These are phyloP conservation scores for Suhomyces choctaworum DNA, from an alignment of 1,139 yeast species.

Conservation along the genomic window DNA sequence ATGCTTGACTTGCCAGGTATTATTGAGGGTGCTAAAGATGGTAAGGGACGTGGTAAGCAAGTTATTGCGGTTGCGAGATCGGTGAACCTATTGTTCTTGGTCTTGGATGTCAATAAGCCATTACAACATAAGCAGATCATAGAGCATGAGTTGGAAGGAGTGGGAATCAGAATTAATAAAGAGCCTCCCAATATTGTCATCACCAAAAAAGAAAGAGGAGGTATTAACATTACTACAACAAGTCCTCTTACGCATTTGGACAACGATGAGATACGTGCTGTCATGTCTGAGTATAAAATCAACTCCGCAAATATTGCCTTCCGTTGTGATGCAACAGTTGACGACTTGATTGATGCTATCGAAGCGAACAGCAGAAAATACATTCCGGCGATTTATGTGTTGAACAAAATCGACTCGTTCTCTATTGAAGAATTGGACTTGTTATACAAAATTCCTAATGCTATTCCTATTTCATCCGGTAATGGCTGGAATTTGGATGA, in stretches of 20 bases:
- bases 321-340: slow-evolving; percentile 96
- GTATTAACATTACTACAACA: slow-evolving; percentile 88
- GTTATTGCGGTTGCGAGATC: slow-evolving; percentile 98
- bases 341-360: slow-evolving; percentile 89
- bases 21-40: slow-evolving; percentile 98
- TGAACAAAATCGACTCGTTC: slow-evolving; percentile 93
- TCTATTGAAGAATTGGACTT: slow-evolving; percentile 91
- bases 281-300: slow-evolving; percentile 90
- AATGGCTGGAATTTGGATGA: slow-evolving; percentile 97
- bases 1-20: slow-evolving; percentile 98
- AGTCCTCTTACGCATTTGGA: slow-evolving; percentile 90
- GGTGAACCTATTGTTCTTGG: slow-evolving; percentile 88
- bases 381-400: slow-evolving; percentile 91
- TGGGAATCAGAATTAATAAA: slow-evolving; percentile 92
- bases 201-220: slow-evolving; percentile 93
- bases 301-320: slow-evolving; percentile 97
- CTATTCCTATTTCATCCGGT: slow-evolving; percentile 95
- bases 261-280: slow-evolving; percentile 91
- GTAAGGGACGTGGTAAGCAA: slow-evolving; percentile 98
- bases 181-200: slow-evolving; percentile 89
- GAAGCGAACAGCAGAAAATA: slow-evolving; percentile 89
- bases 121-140: slow-evolving; percentile 89
- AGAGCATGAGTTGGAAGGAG: slow-evolving; percentile 94
- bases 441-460: slow-evolving; percentile 88
- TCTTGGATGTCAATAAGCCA: slow-evolving; percentile 94